These are phyloP conservation scores for Leucoagaricus sp. DNA, from an alignment of 1,284 basidiomycete genomes.

Conservation along the genomic window DNA sequence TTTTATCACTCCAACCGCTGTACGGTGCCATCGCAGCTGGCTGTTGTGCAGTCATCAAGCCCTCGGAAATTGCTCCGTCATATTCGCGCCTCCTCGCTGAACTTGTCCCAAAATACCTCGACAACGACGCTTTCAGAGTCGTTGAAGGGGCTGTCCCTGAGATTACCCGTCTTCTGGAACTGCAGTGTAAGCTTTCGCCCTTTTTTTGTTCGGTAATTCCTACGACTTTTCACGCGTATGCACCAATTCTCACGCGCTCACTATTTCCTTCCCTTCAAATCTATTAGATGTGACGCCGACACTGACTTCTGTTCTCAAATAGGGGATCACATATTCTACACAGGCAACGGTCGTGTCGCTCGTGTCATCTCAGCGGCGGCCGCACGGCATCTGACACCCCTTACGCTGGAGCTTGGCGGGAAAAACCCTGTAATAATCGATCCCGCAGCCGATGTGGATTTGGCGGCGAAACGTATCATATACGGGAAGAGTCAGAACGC, in stretches of 20 bases:
- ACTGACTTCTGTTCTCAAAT: background rate
- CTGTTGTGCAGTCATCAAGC: conserved; percentile 68
- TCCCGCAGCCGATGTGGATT: conserved; percentile 56
- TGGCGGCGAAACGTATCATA: conserved; percentile 65
- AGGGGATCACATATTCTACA: conserved; percentile 44
- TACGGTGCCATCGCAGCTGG: conserved; percentile 80
- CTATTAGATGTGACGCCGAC: background rate
- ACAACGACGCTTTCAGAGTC: conserved; percentile 68
- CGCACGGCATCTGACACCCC: conserved; percentile 71
- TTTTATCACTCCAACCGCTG: conserved; percentile 33
- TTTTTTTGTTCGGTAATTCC: background rate
- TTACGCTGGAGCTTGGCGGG: conserved; percentile 65
- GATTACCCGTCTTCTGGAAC: conserved; percentile 74
- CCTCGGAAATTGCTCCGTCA: conserved; percentile 77
- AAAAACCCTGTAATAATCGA: conserved; percentile 87
- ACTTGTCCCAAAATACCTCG: conserved; percentile 80
- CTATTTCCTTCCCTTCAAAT: background rate
- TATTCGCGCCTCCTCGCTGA: conserved; percentile 71
- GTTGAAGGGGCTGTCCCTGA: conserved; percentile 80
- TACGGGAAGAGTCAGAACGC: conserved; percentile 81
- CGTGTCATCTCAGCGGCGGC: conserved; percentile 69
- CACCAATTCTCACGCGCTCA: background rate
- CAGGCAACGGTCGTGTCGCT: conserved; percentile 54
- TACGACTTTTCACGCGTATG: background rate
- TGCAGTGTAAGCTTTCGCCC: conserved; percentile 60